Evolutionary conservation across 2,329 filamentous ascomycete genomes (phyloP).

Genomic region (Metarhizium humberi): DNA sequence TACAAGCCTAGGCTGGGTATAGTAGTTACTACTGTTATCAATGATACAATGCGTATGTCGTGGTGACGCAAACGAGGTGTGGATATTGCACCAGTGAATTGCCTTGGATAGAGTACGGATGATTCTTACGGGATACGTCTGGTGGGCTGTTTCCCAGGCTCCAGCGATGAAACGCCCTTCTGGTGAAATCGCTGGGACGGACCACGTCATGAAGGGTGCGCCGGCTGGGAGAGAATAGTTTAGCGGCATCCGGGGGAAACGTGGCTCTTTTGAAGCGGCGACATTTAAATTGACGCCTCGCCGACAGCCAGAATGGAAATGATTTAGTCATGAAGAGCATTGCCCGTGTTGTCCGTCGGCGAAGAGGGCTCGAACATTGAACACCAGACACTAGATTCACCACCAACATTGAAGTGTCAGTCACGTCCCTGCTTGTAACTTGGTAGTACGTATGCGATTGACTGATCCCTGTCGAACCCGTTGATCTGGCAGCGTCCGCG

Average conservation of each 20-base stretch:
- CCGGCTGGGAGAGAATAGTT: background rate
- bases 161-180: background rate
- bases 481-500: too few species aligned
- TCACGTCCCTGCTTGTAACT: too few species aligned
- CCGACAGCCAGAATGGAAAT: background rate
- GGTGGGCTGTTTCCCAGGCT: background rate
- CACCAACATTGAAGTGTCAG: too few species aligned
- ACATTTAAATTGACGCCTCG: background rate
- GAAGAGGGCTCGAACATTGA: too few species aligned
- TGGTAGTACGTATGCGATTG: too few species aligned
- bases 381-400: too few species aligned
- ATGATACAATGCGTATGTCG: too few species aligned
- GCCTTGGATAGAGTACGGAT: background rate
- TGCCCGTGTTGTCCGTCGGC: too few species aligned
- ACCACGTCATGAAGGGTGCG: background rate
- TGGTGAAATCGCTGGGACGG: background rate
- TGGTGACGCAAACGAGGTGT: background rate
- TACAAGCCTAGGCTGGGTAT: background rate
- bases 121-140: background rate
- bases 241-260: background rate
- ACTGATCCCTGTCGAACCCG: too few species aligned
- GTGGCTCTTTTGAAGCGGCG: background rate
- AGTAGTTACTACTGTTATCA: too few species aligned
- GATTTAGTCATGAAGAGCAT: too few species aligned
- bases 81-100: too few species aligned